phyloP scores from a whole-genome alignment of 106 monocot species.

The Dendrobium chrysotoxum region DNA sequence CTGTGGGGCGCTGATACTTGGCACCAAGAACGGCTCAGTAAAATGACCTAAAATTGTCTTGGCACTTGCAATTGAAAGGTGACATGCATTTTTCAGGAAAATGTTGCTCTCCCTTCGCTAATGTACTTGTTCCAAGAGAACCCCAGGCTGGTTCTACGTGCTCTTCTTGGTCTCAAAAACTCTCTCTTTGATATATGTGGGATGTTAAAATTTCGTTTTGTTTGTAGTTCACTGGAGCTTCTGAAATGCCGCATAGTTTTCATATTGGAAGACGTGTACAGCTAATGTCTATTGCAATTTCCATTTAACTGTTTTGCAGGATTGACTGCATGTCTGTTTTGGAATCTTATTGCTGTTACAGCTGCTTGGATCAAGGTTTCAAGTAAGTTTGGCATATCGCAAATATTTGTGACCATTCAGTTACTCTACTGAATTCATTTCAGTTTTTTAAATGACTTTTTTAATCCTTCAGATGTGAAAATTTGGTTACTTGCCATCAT shows the following conservation, averaged over 20 bases:
- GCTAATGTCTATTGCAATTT: not conserved
- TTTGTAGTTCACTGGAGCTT: not conserved
- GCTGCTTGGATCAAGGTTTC: constrained; percentile 70
- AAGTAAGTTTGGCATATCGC: not conserved
- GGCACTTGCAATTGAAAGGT: not conserved
- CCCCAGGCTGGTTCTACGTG: not conserved
- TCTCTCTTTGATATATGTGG: not conserved
- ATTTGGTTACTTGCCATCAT: constrained; percentile 93
- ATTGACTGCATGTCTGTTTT: constrained; percentile 62
- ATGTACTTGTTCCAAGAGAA: not conserved
- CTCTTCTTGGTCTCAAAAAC: not conserved
- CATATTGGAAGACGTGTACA: not conserved
- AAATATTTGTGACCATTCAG: not conserved
- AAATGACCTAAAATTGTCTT: not conserved
- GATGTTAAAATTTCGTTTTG: not conserved
- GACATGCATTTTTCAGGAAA: not conserved
- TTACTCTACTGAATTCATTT: not conserved
- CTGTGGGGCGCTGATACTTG: not conserved
- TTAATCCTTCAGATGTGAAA: constrained; percentile 40
- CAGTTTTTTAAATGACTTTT: constrained; percentile 2
- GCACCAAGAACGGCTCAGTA: not conserved
- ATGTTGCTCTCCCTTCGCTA: not conserved
- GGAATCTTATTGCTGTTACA: constrained; percentile 81
- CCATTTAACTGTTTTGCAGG: constrained; percentile 33
- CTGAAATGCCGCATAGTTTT: not conserved